Conservation (phyloP, 2,329 filamentous ascomycete species). For the Leptosphaerulina australis region DNA sequence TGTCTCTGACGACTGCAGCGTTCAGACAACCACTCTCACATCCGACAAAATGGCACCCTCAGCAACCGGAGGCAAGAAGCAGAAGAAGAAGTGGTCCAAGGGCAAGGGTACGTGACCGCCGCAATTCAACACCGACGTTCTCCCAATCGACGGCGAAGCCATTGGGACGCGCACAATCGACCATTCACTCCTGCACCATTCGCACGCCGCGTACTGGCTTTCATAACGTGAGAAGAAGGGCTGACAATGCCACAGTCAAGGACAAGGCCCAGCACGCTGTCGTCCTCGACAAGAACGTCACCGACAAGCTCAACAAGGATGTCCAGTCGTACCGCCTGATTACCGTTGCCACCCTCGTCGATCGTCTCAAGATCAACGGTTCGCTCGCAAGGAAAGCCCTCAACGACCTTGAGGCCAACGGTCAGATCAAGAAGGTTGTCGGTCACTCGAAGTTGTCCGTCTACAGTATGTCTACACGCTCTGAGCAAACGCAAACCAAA, state of each 20-base stretch:
- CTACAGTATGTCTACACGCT: slow-evolving; percentile 73
- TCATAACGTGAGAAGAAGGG: slow-evolving; percentile 19
- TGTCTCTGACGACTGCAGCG: slow-evolving; percentile 4
- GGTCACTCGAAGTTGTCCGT: slow-evolving; percentile 97
- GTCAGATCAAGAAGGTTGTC: slow-evolving; percentile 97
- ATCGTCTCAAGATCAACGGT: slow-evolving; percentile 99
- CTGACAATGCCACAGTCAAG: slow-evolving; percentile 75
- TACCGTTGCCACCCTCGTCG: slow-evolving; percentile 97
- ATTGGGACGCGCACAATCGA: not conserved
- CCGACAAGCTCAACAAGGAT: slow-evolving; percentile 99
- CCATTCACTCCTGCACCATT: slow-evolving; percentile 9
- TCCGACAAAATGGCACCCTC: slow-evolving; percentile 50
- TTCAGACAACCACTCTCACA: slow-evolving; percentile 14
- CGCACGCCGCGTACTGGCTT: not conserved
- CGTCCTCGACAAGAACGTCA: slow-evolving; percentile 96
- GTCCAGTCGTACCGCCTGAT: slow-evolving; percentile 99
- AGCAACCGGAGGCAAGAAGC: slow-evolving; percentile 74
- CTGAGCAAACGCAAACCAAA: too few relatives aligned
- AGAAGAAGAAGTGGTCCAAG: slow-evolving; percentile 82
- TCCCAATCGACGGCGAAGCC: slow-evolving; percentile 6
- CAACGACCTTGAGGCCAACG: slow-evolving; percentile 94
- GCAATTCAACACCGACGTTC: slow-evolving; percentile 24
- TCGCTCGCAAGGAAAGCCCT: slow-evolving; percentile 90
- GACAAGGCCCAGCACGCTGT: slow-evolving; percentile 99
- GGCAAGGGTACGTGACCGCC: slow-evolving; percentile 59